Evolutionary conservation across 2,329 filamentous ascomycete genomes (phyloP), one percentile per base, ranked within the genome.

Genomic region (Pyricularia pennisetigena): DNA sequence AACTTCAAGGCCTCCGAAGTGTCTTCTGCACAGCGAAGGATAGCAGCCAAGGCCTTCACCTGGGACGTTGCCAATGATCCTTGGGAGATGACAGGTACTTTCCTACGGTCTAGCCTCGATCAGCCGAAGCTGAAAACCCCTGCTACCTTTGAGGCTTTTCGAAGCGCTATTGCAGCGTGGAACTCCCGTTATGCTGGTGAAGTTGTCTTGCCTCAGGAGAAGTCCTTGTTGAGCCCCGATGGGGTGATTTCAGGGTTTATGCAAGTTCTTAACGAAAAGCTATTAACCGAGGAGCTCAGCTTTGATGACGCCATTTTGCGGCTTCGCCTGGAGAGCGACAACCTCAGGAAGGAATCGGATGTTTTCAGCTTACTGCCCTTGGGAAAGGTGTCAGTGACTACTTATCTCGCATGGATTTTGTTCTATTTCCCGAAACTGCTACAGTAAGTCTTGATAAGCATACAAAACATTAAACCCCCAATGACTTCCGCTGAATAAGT

Each of bases 131-230:
- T 61, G 57, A 23, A 26, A 26, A 23, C 70, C 2, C 67, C 70
- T 28, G 72, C 72, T 9, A 72, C 72, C 0, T 74, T 74, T 49
- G 73, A 77, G 67, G 77, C 76, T 2, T 76, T 78, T 70, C 71
- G 70, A 54, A 76, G 74, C 70, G 72, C 73, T 66, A 73, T 72
- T 14, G 71, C 72, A 20, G 71, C 74, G 1, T 78, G 76, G 76
- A 66, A 75, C 49, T 72, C 74, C 12, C 74, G 74, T 32, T 67
- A 72, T 32, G 70, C 71, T 30, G 70, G 71, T 8, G 75, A 69
- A 6, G 32, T 61, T 8, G 5, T 12, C n/a, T 24, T 26, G 23
- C 9, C 57, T 26, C 8, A 26, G 23, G 54, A 59, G 24, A 24
- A 68, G 8, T 69, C 72, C 41, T 75, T 75, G 67, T 67, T 73